Base-by-base conservation (phyloP, 306 rosid species). In the Vigna unguiculata region DNA sequence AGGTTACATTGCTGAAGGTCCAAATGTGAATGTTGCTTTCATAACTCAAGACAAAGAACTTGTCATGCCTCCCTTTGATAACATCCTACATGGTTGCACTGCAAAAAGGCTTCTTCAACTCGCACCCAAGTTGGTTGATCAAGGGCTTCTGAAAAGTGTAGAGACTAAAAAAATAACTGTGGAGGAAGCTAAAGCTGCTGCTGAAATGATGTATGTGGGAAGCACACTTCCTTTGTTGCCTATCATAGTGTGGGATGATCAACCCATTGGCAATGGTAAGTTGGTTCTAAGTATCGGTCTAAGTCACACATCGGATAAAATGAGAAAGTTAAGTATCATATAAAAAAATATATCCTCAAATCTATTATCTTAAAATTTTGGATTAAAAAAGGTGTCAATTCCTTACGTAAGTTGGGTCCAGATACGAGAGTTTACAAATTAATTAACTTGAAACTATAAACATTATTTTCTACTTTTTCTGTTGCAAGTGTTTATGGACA, bases 181-280 rank as follows among this genome's bases (percentile, higher is more conserved):
- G 67, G 87, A 84, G 34, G 97, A 95, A 88, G 97, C 86, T 58
- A 95, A 87, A 79, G 71, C 49, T 52, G 76, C 91, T 14, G 86
- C 85, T 20, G 99, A 95, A 76, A 95, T 95, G 99, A 95, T 92
- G 99, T 92, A 47, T 73, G 90, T 92, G 2, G 97, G 96, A 77
- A 95, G 99, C 89, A 88, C 97, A 0, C 93, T 95, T 78, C 99
- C 99, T 20, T 1, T 95, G 22, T 62, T 87, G 89, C 99, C 97
- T n/a, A 89, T 95, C 73, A 81, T 88, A 48, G 6, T 1, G 68
- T 95, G 99, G 97, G 97, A 90, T 69, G 97, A 85, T 64, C 81
- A 88, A 52, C 91, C 88, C 47, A 83, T 95, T 71, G 96, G 92
- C n/a, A 41, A 89, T 75, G 96, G 97, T 95, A 92, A 85, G 77